These are phyloP conservation scores for Lepraria neglecta DNA, from an alignment of 495 filamentous ascomycete genomes.

Conservation along the genomic window DNA sequence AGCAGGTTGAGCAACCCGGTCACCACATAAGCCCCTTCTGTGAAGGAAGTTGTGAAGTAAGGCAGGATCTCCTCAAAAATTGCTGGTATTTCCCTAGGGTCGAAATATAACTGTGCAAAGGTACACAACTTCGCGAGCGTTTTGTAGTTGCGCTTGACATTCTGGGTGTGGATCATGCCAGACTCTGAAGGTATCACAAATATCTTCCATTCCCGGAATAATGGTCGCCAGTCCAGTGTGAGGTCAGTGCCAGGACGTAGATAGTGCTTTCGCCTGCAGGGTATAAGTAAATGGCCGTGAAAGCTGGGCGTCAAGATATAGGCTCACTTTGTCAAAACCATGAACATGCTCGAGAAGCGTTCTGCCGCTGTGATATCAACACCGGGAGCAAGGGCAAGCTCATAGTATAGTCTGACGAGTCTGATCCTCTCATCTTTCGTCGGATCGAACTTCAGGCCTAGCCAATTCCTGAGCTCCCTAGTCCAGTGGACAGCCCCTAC, in stretches of 20 bases:
- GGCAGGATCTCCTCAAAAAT: conserved; percentile 94
- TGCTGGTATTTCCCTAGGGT: conserved; percentile 72
- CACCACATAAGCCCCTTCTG: conserved; percentile 83
- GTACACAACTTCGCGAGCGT: conserved; percentile 81
- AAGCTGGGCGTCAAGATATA: neutral
- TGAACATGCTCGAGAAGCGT: conserved; percentile 94
- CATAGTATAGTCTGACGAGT: conserved; percentile 88
- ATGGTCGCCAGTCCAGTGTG: conserved; percentile 81
- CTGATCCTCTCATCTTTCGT: conserved; percentile 72
- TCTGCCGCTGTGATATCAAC: conserved; percentile 76
- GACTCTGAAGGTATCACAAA: conserved; percentile 81
- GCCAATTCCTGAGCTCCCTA: conserved; percentile 88
- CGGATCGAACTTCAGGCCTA: conserved; percentile 93
- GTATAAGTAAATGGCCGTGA: conserved; percentile 29
- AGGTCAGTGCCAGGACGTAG: conserved; percentile 83
- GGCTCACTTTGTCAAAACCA: conserved; percentile 79
- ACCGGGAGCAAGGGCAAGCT: conserved; percentile 84
- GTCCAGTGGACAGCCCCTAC: conserved; percentile 97
- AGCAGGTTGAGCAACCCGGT: conserved; percentile 77
- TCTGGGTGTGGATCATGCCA: conserved; percentile 56
- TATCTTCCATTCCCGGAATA: conserved; percentile 85
- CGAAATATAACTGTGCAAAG: conserved; percentile 86
- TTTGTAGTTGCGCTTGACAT: conserved; percentile 60
- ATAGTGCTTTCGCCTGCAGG: conserved; percentile 85
- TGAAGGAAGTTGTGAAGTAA: conserved; percentile 90